Base-by-base conservation (phyloP, 1,284 basidiomycete species). In the Ustilago hordei region DNA sequence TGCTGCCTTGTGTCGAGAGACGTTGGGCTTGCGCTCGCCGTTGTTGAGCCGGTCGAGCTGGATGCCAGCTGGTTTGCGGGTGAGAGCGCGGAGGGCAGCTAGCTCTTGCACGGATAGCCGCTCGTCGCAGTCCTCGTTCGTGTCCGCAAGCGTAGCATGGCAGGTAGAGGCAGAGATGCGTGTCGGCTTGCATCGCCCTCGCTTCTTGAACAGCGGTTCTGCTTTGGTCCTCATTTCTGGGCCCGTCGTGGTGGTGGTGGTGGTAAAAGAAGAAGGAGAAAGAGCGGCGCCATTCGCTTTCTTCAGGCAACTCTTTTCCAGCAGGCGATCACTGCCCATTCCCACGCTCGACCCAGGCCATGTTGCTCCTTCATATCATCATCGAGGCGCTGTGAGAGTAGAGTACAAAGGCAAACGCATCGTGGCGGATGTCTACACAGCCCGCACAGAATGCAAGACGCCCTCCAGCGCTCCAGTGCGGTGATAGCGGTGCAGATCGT, bases 41-140 rank as follows among this genome's bases (percentile, higher is more conserved):
- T 92, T 91, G 83, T 92, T 93, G 31, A 99, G 88, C 81, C 92
- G 93, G 34, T 91, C 88, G 0, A 91, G 89, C 79, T 98, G 94
- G 69, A 98, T 98, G 0, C 95, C 96, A 81, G 92, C 90, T 55
- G 92, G 89, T 9, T 90, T 87, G 76, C 79, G 69, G 2, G 91
- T 91, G 28, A 97, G 88, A 82, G 91, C 93, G 43, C 95, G 90
- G 13, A 98, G 88, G 64, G 95, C 92, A 41, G 97, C 90, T 23
- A 98, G 89, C 63, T 98, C 95, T 74, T 93, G 90, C 34, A 97
- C 86, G 2, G 87, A 79, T 12, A 66, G 28, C 1, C 58, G 35
- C 8, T 70, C 68, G 2, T 48, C 41, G 6, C 41, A 23, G 11
- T 6, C 23, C 19, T n/a, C 23, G 3, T 28, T 8, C 12, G 23